Conservation (phyloP, 192 early-diverging fungal genomes). For the Coemansia sp. region DNA sequence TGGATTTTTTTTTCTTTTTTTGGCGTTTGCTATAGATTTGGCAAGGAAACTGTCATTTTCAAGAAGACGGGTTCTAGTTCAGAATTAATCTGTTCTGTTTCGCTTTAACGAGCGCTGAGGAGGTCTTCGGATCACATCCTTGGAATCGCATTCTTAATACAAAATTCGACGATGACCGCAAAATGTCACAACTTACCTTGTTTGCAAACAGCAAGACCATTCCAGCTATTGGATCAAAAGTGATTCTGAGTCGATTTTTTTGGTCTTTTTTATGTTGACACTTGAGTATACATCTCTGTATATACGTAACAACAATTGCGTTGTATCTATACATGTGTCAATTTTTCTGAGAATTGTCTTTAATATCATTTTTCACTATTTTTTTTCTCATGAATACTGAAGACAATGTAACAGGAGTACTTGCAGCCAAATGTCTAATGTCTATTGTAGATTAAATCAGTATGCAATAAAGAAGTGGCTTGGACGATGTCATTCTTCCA, state of each 20-base stretch:
- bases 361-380: too few relatives aligned
- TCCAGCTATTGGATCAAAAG: not conserved
- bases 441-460: too few relatives aligned
- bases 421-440: too few relatives aligned
- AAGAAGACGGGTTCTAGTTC: constrained; percentile 3
- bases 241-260: constrained; percentile 7
- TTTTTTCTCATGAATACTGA: too few relatives aligned
- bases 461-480: too few relatives aligned
- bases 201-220: not conserved
- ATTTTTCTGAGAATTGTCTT: too few relatives aligned
- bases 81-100: not conserved
- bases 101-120: not conserved
- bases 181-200: constrained; percentile 4
- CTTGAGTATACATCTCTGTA: too few relatives aligned
- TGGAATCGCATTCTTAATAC: not conserved
- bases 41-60: not conserved
- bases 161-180: constrained; percentile 5
- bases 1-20: not conserved
- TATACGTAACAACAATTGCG: too few relatives aligned
- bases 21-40: constrained; percentile 3
- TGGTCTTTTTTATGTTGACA: not conserved
- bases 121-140: not conserved
- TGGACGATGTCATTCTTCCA: too few relatives aligned
- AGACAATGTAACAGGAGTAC: too few relatives aligned
- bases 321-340: too few relatives aligned